Evolutionary conservation across 805 yeast genomes (phyloP), one percentile per base, ranked within the genome.

Genomic region (Saturnispora sanitii): DNA sequence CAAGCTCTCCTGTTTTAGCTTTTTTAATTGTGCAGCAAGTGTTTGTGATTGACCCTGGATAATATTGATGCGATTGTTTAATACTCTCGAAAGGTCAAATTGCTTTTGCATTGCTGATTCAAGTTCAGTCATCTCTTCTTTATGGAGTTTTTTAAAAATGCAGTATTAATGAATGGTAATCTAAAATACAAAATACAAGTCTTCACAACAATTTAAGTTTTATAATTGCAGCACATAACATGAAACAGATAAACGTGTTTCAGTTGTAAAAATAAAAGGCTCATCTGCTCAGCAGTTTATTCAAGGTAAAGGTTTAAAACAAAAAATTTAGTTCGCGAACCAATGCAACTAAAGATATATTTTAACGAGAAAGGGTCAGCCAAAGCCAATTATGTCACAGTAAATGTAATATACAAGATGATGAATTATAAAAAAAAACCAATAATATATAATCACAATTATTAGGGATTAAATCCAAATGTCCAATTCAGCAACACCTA

Each of bases 401-500:
- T n/a, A n/a, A n/a, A n/a, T n/a, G n/a, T n/a, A n/a, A n/a, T n/a
- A n/a, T n/a, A n/a, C n/a, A n/a, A n/a, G n/a, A n/a, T n/a, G n/a
- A n/a, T n/a, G n/a, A n/a, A n/a, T n/a, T n/a, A n/a, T n/a, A n/a
- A n/a, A n/a, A n/a, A n/a, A n/a, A n/a, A n/a, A n/a, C n/a, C n/a
- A n/a, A n/a, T n/a, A n/a, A n/a, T n/a, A n/a, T n/a, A 12, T 25
- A 25, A 25, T 25, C 27, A 8, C 27, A 25, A 25, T 25, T 25
- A 25, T n/a, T n/a, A n/a, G n/a, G n/a, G n/a, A n/a, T 44, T 38
- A 58, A 19, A 58, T 35, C 60, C 60, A 57, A 18, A 58, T 25
- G 43, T 58, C 64, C 17, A 58, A 35, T 42, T 58, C 64, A 17
- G 38, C 25, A 13, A 58, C 53, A n/a, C 62, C 56, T 18, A 53